phyloP scores from a whole-genome alignment of 192 early-diverging fungal genomes.

The Rhizophlyctis rosea region DNA sequence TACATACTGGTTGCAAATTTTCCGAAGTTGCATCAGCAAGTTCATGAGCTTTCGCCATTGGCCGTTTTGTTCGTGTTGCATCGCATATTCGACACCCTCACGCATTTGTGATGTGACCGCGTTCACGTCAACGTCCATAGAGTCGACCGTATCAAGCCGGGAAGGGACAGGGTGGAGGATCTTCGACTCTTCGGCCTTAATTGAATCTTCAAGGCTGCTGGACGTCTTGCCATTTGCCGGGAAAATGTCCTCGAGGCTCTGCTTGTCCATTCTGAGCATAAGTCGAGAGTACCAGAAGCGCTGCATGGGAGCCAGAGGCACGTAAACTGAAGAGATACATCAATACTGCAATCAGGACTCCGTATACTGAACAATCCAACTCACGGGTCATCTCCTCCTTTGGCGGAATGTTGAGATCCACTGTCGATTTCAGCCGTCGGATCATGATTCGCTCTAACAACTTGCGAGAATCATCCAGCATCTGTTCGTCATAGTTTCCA shows the following conservation, averaged over 20 bases:
- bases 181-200: not conserved
- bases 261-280: slow-evolving; percentile 34
- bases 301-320: slow-evolving; percentile 33
- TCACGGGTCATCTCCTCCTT: slow-evolving; percentile 39
- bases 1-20: slow-evolving; percentile 73
- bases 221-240: not conserved
- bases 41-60: slow-evolving; percentile 45
- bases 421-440: slow-evolving; percentile 33
- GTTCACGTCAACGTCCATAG: not conserved
- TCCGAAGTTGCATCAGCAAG: slow-evolving; percentile 75
- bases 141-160: not conserved
- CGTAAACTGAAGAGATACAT: slow-evolving; percentile 21
- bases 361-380: not conserved
- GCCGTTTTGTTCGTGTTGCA: slow-evolving; percentile 13
- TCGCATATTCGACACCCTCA: slow-evolving; percentile 17
- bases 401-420: slow-evolving; percentile 43
- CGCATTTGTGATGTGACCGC: not conserved
- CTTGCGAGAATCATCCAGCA: slow-evolving; percentile 26
- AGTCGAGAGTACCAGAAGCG: slow-evolving; percentile 45
- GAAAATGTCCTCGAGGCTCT: slow-evolving; percentile 35
- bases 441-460: slow-evolving; percentile 44
- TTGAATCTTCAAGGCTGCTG: not conserved
- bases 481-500: slow-evolving; percentile 26
- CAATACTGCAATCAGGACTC: not conserved
- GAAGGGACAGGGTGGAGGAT: not conserved